A percentile compares a stretch with the other conserved stretches of the same genome.
Evolutionary conservation across 2,329 filamentous ascomycete genomes (phyloP).

Genomic region (Colletotrichum caudatum): DNA sequence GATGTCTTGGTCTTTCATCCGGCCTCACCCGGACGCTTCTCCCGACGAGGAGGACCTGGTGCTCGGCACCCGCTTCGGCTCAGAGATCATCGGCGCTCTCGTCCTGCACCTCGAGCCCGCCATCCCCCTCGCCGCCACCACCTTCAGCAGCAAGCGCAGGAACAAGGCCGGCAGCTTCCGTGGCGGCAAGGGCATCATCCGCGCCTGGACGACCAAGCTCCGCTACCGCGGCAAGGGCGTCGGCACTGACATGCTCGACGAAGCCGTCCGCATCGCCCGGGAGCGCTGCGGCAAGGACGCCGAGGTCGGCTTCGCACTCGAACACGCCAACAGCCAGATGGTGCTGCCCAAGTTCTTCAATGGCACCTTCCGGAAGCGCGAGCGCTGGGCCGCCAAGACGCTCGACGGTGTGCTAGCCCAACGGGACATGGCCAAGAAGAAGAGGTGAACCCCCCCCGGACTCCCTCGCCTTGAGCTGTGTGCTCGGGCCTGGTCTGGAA

Average conservation of each 20-base stretch:
- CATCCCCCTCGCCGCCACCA: slow-evolving; percentile 36
- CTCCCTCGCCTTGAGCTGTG: background rate
- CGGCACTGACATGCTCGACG: slow-evolving; percentile 77
- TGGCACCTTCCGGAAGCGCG: slow-evolving; percentile 67
- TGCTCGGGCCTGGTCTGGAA: background rate
- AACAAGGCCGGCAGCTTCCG: slow-evolving; percentile 56
- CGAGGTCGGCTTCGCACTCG: slow-evolving; percentile 77
- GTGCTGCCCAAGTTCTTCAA: slow-evolving; percentile 75
- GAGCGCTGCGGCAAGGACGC: slow-evolving; percentile 76
- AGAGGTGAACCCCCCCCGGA: slow-evolving; percentile 51
- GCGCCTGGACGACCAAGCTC: slow-evolving; percentile 83
- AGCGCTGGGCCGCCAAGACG: slow-evolving; percentile 67
- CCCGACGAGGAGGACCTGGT: slow-evolving; percentile 64
- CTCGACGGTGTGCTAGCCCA: slow-evolving; percentile 64
- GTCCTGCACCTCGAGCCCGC: slow-evolving; percentile 73
- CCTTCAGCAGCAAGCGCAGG: slow-evolving; percentile 49
- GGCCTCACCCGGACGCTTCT: slow-evolving; percentile 48
- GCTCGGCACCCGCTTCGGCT: slow-evolving; percentile 75
- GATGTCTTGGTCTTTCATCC: slow-evolving; percentile 72
- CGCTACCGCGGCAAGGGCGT: slow-evolving; percentile 78
- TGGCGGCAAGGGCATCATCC: slow-evolving; percentile 77
- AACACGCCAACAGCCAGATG: slow-evolving; percentile 80
- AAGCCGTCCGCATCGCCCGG: slow-evolving; percentile 76
- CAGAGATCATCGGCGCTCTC: slow-evolving; percentile 77
- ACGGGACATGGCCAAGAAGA: slow-evolving; percentile 61